These are phyloP conservation scores for Amanita brunnescens DNA, from an alignment of 768 basidiomycete genomes.

Conservation along the genomic window DNA sequence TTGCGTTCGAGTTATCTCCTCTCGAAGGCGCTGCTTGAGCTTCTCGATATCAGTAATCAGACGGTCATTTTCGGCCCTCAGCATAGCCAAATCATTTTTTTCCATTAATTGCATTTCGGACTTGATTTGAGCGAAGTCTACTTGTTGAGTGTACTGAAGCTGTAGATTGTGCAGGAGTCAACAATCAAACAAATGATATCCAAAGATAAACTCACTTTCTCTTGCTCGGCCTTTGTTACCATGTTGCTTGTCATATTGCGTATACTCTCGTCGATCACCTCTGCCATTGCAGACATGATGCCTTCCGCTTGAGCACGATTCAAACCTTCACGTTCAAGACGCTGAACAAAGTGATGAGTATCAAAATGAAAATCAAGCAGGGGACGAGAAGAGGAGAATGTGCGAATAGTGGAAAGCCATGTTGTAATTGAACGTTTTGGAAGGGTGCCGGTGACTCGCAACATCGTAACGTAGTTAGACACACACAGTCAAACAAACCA, in stretches of 20 bases:
- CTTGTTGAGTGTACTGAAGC: constrained; percentile 92
- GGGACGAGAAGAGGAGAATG: constrained; percentile 21
- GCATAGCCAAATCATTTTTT: constrained; percentile 91
- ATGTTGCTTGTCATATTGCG: constrained; percentile 93
- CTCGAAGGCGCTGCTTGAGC: constrained; percentile 85
- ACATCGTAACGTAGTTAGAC: neutral
- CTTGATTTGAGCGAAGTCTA: constrained; percentile 95
- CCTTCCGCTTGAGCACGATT: constrained; percentile 91
- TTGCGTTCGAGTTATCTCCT: constrained; percentile 88
- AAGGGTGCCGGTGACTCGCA: neutral
- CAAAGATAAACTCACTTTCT: constrained; percentile 58
- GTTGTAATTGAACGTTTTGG: neutral
- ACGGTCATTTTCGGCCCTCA: constrained; percentile 96
- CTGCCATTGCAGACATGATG: constrained; percentile 94
- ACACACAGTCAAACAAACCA: neutral
- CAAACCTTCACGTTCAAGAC: constrained; percentile 81
- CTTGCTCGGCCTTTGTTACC: constrained; percentile 94
- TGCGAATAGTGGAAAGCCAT: constrained; percentile 10
- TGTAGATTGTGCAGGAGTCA: constrained; percentile 18
- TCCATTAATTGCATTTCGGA: constrained; percentile 94
- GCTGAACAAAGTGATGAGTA: constrained; percentile 90
- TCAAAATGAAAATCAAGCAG: constrained; percentile 76
- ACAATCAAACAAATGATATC: neutral
- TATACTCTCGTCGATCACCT: constrained; percentile 95
- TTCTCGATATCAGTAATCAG: constrained; percentile 87